Base-by-base conservation (phyloP, 164 flowering plant genomes). In the Vitis cinerea region DNA sequence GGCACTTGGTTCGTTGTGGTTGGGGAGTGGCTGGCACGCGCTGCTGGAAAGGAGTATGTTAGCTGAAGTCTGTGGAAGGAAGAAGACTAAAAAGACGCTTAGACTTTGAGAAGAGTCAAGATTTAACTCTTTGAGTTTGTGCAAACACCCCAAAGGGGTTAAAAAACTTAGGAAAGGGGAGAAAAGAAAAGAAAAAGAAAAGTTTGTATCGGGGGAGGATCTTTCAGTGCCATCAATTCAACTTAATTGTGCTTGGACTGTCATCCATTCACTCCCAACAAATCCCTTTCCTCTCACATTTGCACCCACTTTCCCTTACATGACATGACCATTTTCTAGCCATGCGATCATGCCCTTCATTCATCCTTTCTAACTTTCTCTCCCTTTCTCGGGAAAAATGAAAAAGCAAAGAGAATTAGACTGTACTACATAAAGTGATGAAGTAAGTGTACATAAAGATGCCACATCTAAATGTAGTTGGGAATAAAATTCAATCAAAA, bases 281-380 rank as follows among this genome's bases (percentile, higher is more conserved):
- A 76, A 63, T 61, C 61, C 67, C 68, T 79, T 77, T 75, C 70
- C 71, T 72, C 69, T 69, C 78, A 72, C 77, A 72, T 71, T 71
- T 84, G 85, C 82, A 60, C 80, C 81, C 76, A 74, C 81, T 85
- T 85, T 81, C 66, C 86, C 78, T 78, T 73, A 69, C 86, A 81
- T 8, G 81, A 81, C 79, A 75, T 72, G 82, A 85, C 81, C 61
- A 63, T 54, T 68, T 74, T 75, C 77, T 72, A 73, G 66, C 80
- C 73, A 72, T 16, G 70, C 74, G 68, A 74, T 73, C 80, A 75
- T 72, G 73, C 51, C 23, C 63, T 10, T 62, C 66, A 61, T 63
- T 59, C 44, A 13, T 49, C 64, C 8, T 57, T 65, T 10, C 16
- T 15, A 62, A 61, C 55, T 63, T 29, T 31, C 50, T 12, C 14